Evolutionary conservation across 495 filamentous ascomycete genomes (phyloP).

Genomic region (Margaritispora aquatica): DNA sequence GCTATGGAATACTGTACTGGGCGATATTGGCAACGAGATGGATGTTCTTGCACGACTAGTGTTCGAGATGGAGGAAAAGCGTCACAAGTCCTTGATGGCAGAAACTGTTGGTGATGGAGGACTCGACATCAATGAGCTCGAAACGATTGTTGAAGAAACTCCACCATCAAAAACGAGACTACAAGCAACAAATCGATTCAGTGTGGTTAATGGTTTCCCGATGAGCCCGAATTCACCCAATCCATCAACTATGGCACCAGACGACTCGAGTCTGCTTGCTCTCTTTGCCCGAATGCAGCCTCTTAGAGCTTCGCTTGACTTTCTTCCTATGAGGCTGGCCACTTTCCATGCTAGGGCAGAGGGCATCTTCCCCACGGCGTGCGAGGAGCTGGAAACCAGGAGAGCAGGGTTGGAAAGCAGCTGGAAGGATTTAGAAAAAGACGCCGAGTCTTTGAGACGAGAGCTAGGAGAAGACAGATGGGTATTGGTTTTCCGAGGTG

Average conservation of each 20-base stretch:
- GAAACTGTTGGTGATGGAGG: slow-evolving; percentile 46
- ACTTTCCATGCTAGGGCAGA: slow-evolving; percentile 76
- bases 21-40: slow-evolving; percentile 88
- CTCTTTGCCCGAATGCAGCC: slow-evolving; percentile 95
- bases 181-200: slow-evolving; percentile 55
- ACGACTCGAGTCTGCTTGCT: slow-evolving; percentile 76
- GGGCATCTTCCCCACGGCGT: slow-evolving; percentile 75
- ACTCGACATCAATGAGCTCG: slow-evolving; percentile 82
- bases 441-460: slow-evolving; percentile 78
- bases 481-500: slow-evolving; percentile 90
- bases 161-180: slow-evolving; percentile 43
- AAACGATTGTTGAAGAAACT: slow-evolving; percentile 89
- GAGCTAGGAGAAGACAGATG: slow-evolving; percentile 93
- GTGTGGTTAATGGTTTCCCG: slow-evolving; percentile 51
- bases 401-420: slow-evolving; percentile 63
- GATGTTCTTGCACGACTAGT: slow-evolving; percentile 75
- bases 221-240: slow-evolving; percentile 50
- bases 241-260: slow-evolving; percentile 56
- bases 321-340: slow-evolving; percentile 90
- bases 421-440: slow-evolving; percentile 76
- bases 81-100: slow-evolving; percentile 65
- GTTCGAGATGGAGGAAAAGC: slow-evolving; percentile 94
- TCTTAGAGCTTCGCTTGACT: slow-evolving; percentile 85
- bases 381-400: slow-evolving; percentile 75
- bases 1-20: slow-evolving; percentile 86